Evolutionary conservation across 2,329 filamentous ascomycete species (phyloP).

Genomic region (Clonostachys solani): DNA sequence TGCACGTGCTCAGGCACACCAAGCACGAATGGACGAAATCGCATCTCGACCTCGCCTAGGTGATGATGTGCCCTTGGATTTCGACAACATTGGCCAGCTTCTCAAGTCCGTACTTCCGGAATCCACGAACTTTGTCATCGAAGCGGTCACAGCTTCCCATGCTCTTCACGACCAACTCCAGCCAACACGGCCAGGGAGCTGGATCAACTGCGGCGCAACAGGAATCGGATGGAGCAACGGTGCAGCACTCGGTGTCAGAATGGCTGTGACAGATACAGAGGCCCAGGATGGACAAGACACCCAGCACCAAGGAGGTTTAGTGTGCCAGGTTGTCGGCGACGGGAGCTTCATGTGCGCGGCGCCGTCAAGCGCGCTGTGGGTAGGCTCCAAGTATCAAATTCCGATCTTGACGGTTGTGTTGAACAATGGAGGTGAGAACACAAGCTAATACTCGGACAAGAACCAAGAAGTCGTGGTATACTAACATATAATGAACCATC

Average conservation of each 20-base stretch:
- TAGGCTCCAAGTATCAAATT: slow-evolving; percentile 47
- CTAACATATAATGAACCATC: slow-evolving; percentile 6
- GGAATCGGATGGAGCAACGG: slow-evolving; percentile 77
- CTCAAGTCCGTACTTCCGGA: slow-evolving; percentile 16
- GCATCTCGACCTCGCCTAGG: slow-evolving; percentile 51
- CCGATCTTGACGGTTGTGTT: slow-evolving; percentile 50
- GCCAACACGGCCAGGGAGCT: slow-evolving; percentile 60
- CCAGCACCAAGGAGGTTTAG: slow-evolving; percentile 41
- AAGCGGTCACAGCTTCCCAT: slow-evolving; percentile 67
- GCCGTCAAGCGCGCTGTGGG: slow-evolving; percentile 52
- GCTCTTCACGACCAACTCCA: slow-evolving; percentile 67
- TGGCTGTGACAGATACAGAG: slow-evolving; percentile 41
- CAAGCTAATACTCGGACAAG: neutral
- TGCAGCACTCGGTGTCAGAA: slow-evolving; percentile 67
- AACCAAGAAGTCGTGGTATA: neutral
- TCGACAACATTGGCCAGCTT: slow-evolving; percentile 20
- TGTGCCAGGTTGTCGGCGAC: slow-evolving; percentile 53
- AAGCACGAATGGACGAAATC: slow-evolving; percentile 55
- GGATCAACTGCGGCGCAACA: slow-evolving; percentile 74
- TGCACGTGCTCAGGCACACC: slow-evolving; percentile 54
- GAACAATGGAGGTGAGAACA: slow-evolving; percentile 46
- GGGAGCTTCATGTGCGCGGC: slow-evolving; percentile 53
- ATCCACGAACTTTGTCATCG: slow-evolving; percentile 66
- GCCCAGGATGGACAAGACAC: slow-evolving; percentile 26
- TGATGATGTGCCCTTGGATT: slow-evolving; percentile 43